Evolutionary conservation across 1,139 yeast species (phyloP).

Genomic region (Komagataea norvegica): DNA sequence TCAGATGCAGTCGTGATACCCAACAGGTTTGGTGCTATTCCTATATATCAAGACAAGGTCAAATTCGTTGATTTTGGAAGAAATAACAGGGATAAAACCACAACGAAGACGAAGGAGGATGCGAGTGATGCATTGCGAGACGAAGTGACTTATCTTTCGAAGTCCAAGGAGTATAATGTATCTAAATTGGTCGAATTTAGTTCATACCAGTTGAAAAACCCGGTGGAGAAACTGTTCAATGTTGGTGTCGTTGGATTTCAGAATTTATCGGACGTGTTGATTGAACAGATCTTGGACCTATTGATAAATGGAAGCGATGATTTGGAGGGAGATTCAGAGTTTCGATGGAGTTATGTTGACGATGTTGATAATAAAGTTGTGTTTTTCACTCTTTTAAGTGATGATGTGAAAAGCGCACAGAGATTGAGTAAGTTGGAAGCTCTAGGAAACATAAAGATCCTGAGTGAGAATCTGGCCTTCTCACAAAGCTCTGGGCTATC

Average conservation of each 20-base stretch:
- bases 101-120: background rate
- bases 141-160: conserved; percentile 14
- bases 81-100: background rate
- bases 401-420: conserved; percentile 6
- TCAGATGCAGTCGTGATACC: conserved; percentile 6
- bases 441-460: conserved; percentile 10
- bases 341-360: conserved; percentile 21
- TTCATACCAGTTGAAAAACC: conserved; percentile 28
- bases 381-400: conserved; percentile 17
- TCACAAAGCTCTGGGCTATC: conserved; percentile 20
- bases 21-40: conserved; percentile 24
- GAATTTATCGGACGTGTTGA: conserved; percentile 23
- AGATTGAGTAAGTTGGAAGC: conserved; percentile 6
- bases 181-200: conserved; percentile 20
- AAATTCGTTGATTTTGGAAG: conserved; percentile 12
- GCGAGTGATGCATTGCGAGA: conserved; percentile 1
- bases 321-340: conserved; percentile 1
- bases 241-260: conserved; percentile 28
- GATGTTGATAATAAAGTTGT: conserved; percentile 19
- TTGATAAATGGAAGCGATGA: conserved; percentile 10
- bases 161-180: conserved; percentile 28
- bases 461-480: conserved; percentile 8
- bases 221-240: conserved; percentile 38
- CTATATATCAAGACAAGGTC: conserved; percentile 14
- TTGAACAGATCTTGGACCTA: conserved; percentile 21